phyloP scores from a whole-genome alignment of 73 alveolate genomes.

The Symbiodinium pilosum region DNA sequence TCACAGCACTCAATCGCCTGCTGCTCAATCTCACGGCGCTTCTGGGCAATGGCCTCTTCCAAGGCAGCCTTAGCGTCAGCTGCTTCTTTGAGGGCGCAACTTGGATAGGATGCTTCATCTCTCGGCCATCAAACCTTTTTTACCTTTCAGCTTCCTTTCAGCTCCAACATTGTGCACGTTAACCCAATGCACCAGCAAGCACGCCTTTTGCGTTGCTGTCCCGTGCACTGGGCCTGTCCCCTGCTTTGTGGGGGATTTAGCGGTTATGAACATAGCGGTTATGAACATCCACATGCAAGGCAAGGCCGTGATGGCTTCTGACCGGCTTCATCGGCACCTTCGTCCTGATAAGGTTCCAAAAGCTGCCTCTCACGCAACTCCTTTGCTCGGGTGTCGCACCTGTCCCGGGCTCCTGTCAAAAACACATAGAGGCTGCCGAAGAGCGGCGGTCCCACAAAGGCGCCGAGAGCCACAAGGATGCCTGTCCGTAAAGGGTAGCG shows the following conservation, averaged over 20 bases:
- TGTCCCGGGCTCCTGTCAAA: slow-evolving; percentile 15
- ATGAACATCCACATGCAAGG: not conserved
- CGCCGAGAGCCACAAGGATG: not conserved
- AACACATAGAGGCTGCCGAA: slow-evolving; percentile 11
- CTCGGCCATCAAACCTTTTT: not conserved
- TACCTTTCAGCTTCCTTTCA: not conserved
- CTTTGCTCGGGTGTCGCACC: slow-evolving; percentile 23
- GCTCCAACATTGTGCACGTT: not conserved
- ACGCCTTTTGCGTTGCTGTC: not conserved
- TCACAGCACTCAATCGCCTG: slow-evolving; percentile 29
- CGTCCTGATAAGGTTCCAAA: not conserved
- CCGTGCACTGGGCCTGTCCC: not conserved
- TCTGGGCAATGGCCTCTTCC: slow-evolving; percentile 86
- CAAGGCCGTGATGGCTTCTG: not conserved
- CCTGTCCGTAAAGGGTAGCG: slow-evolving; percentile 12
- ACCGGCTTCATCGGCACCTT: not conserved
- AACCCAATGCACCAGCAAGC: not conserved
- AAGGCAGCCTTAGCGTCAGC: slow-evolving; percentile 49
- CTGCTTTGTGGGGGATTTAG: not conserved
- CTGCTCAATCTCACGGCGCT: slow-evolving; percentile 89
- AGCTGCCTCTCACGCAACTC: slow-evolving; percentile 19
- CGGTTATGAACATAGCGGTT: too few relatives aligned
- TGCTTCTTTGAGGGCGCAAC: not conserved
- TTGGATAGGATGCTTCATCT: not conserved
- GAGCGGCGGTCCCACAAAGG: slow-evolving; percentile 23